Evolutionary conservation across 352 stramenopile genomes (phyloP).

Genomic region (Globisporangium alternatum): DNA sequence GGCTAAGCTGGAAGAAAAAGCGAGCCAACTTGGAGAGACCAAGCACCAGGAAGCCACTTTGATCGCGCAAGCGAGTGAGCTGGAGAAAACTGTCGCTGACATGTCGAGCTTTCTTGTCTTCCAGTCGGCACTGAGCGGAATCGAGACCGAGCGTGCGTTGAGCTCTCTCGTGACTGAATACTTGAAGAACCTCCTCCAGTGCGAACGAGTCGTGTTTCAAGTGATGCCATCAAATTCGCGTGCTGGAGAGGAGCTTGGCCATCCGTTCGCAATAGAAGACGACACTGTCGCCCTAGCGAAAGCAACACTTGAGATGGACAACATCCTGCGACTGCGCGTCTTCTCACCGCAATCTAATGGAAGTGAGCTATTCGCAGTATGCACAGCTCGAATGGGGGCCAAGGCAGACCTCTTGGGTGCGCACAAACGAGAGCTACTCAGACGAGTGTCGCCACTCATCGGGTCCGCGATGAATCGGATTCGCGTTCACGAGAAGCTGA

Average conservation of each 20-base stretch:
- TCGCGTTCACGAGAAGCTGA: constrained; percentile 1
- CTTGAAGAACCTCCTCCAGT: constrained; percentile 14
- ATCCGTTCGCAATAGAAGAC: neutral
- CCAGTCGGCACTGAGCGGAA: neutral
- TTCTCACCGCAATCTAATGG: neutral
- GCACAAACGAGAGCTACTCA: constrained; percentile 14
- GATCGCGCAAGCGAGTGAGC: neutral
- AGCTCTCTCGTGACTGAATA: neutral
- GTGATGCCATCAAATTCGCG: neutral
- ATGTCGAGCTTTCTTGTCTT: constrained; percentile 7
- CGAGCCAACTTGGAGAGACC: neutral
- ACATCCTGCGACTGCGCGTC: constrained; percentile 15
- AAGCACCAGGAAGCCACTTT: neutral
- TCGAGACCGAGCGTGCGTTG: constrained; percentile 4
- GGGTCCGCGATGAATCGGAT: constrained; percentile 8
- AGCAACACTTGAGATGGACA: constrained; percentile 14
- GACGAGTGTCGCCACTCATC: neutral
- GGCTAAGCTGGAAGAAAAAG: neutral
- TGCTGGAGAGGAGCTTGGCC: neutral
- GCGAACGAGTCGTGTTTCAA: constrained; percentile 6
- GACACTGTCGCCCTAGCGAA: neutral
- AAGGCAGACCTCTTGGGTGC: neutral
- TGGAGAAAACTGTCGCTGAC: constrained; percentile 1
- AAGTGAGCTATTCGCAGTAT: constrained; percentile 6
- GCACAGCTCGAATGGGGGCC: constrained; percentile 5